Evolutionary conservation across 257 asterid species (phyloP), one percentile per base, ranked within the genome.

Genomic region (Salvia hispanica): DNA sequence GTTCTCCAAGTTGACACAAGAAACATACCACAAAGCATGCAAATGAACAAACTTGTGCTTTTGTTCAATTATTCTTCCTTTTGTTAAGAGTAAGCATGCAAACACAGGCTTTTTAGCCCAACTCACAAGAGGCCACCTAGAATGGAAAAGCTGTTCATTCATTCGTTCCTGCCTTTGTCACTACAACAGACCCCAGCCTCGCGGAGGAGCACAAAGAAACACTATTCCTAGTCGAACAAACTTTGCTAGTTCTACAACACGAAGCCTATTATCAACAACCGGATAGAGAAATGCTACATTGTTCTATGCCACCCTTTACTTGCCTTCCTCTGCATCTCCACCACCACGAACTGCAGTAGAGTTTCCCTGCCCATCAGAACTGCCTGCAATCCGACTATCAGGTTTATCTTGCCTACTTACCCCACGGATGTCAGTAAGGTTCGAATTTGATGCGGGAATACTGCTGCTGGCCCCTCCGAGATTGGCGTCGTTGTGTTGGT

Each of bases 361-460:
- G 77, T 70, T 76, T 52, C 79, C 79, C 43, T 73, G 81, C 11
- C 76, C 87, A 48, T 82, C 87, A 37, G 82, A 73, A 54, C 65
- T 8, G 7, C 46, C 70, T 9, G 77, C 72, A 7, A 73, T 73
- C 18, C 81, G 79, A 33, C 67, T 64, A 37, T 77, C 78, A 2
- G 85, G 75, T 15, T 72, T 69, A 36, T 79, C 93, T 68, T 77
- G 94, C 71, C 77, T 86, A 46, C 68, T 77, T 61, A 76, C 85
- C 51, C 72, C 80, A 33, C 72, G 73, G n/a, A 67, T 64, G 40
- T 82, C 88, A 74, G 52, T 79, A 15, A 66, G 67, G 50, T 64
- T 73, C 0, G 31, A 25, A 2, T 25, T 25, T 25, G 83, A 56
- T 70, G 81, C 69, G 64, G 80, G 83, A 36, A 80, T 67, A 37